Conservation (phyloP, 2,329 filamentous ascomycete genomes). For the Dissoconium aciculare region DNA sequence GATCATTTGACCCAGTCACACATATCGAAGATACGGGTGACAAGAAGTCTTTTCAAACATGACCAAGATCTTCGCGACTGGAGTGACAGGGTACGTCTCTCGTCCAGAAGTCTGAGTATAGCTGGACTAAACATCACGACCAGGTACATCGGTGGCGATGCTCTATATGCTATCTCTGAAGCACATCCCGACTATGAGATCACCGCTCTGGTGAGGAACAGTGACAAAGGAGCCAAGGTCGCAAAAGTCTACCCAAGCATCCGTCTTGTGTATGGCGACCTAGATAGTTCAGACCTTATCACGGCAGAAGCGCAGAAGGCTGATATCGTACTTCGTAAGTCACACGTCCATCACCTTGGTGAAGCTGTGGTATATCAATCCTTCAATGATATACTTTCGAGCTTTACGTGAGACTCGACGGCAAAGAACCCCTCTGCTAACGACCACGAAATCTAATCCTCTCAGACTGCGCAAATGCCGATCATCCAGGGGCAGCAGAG, state of each 20-base stretch:
- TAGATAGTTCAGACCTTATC: slow-evolving; percentile 32
- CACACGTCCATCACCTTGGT: not conserved
- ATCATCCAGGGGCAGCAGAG: slow-evolving; percentile 30
- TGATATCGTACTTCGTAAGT: slow-evolving; percentile 35
- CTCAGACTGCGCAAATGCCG: slow-evolving; percentile 31
- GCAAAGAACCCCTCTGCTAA: not conserved
- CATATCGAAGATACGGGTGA: too few relatives aligned
- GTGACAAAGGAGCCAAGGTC: slow-evolving; percentile 33
- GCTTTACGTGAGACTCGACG: not conserved
- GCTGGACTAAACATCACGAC: too few relatives aligned
- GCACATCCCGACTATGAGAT: slow-evolving; percentile 36
- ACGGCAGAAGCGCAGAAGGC: slow-evolving; percentile 32
- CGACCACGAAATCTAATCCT: not conserved
- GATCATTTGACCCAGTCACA: too few relatives aligned
- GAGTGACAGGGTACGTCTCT: slow-evolving; percentile 12
- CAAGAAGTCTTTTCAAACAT: too few relatives aligned
- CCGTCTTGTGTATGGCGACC: slow-evolving; percentile 37
- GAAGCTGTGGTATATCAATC: not conserved
- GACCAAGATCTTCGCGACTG: slow-evolving; percentile 15
- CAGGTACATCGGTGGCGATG: slow-evolving; percentile 33
- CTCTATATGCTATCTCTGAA: slow-evolving; percentile 29
- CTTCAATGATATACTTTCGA: not conserved
- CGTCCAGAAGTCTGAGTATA: not conserved
- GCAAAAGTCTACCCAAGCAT: slow-evolving; percentile 33
- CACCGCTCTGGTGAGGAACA: slow-evolving; percentile 36